Percentiles rank a stretch among this genome's conserved stretches.
phyloP scores from a whole-genome alignment of 371 early-diverging fungal genomes.

The Haplosporangium sp. region DNA sequence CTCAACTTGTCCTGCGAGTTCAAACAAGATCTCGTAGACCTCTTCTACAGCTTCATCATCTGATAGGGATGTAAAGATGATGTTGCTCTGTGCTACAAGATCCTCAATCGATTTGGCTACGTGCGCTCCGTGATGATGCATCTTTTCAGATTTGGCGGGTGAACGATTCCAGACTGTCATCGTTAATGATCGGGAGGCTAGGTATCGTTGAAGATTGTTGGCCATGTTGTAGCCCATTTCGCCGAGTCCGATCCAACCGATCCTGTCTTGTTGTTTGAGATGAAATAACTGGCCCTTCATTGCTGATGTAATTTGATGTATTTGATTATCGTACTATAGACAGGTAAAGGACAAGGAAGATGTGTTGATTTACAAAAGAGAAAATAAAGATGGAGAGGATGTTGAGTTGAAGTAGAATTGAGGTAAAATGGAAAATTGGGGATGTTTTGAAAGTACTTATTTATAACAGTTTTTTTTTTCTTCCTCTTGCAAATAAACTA shows the following conservation, averaged over 20 bases:
- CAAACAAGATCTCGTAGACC: slow-evolving; percentile 43
- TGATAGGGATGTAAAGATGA: slow-evolving; percentile 55
- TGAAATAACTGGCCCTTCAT: slow-evolving; percentile 18
- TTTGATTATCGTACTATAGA: background rate
- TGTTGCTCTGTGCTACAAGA: slow-evolving; percentile 40
- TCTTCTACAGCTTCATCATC: slow-evolving; percentile 52
- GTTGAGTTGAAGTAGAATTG: background rate
- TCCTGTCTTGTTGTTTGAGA: slow-evolving; percentile 39
- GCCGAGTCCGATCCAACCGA: slow-evolving; percentile 48
- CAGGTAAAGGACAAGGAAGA: background rate
- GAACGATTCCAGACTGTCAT: slow-evolving; percentile 56
- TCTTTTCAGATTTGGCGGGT: slow-evolving; percentile 21
- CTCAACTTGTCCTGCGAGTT: slow-evolving; percentile 27
- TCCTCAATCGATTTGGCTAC: slow-evolving; percentile 45
- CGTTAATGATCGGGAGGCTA: slow-evolving; percentile 22
- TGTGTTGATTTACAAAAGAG: no score
- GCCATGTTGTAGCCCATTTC: slow-evolving; percentile 55
- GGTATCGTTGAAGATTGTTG: slow-evolving; percentile 47
- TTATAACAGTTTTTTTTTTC: background rate
- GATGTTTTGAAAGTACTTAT: background rate
- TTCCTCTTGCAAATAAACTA: background rate
- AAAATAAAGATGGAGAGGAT: no score
- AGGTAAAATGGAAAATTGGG: background rate
- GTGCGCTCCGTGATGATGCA: slow-evolving; percentile 39
- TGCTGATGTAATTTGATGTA: background rate